These are phyloP conservation scores for Malus sylvestris DNA, from an alignment of 306 rosid genomes.

Conservation along the genomic window DNA sequence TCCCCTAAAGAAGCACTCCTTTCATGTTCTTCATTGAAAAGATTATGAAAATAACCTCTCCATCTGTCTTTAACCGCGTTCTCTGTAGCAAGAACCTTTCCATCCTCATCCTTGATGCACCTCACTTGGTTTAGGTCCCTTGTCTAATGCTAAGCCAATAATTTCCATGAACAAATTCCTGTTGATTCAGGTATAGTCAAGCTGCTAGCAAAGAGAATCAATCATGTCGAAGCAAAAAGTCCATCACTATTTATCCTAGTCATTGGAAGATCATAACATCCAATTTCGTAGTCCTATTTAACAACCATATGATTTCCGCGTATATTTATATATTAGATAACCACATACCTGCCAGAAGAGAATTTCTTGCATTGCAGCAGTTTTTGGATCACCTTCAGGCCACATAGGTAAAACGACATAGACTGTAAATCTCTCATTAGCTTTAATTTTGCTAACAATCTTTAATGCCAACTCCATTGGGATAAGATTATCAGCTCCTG, in stretches of 20 bases:
- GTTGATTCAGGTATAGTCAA: neutral
- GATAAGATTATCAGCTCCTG: slow-evolving; percentile 96
- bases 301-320: neutral
- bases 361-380: slow-evolving; percentile 82
- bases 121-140: too few relatives aligned
- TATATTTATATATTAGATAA: slow-evolving; percentile 12
- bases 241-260: neutral
- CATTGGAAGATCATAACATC: neutral
- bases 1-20: too few relatives aligned
- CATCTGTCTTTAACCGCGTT: too few relatives aligned
- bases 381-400: slow-evolving; percentile 95
- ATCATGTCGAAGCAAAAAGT: neutral
- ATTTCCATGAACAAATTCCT: neutral
- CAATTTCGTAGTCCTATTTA: neutral
- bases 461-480: slow-evolving; percentile 96
- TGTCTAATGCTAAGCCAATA: neutral
- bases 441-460: slow-evolving; percentile 75
- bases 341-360: slow-evolving; percentile 90
- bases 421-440: slow-evolving; percentile 84
- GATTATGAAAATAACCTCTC: too few relatives aligned
- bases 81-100: too few relatives aligned
- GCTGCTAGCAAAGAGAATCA: neutral
- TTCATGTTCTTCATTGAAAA: too few relatives aligned
- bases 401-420: slow-evolving; percentile 82
- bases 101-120: too few relatives aligned